phyloP scores from a whole-genome alignment of 352 stramenopile species.

The Phytophthora agathidicida region DNA sequence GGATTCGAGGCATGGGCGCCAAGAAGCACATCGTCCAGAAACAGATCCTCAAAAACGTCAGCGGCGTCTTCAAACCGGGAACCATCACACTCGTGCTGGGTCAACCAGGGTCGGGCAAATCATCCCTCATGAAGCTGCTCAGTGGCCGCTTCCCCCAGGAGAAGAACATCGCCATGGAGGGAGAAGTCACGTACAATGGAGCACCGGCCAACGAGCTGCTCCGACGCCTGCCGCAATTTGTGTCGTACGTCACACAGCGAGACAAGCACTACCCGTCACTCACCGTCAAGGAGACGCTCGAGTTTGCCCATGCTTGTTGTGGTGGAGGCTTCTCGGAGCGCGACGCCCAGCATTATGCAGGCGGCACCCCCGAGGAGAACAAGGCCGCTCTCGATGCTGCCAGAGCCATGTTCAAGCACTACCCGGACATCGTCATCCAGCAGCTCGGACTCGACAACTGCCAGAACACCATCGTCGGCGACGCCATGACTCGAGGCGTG shows the following conservation, averaged over 20 bases:
- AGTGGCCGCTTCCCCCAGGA: slow-evolving; percentile 39
- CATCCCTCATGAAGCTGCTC: slow-evolving; percentile 58
- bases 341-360: slow-evolving; percentile 16
- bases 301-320: slow-evolving; percentile 47
- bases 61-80: slow-evolving; percentile 44
- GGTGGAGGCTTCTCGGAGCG: slow-evolving; percentile 18
- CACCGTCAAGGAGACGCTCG: slow-evolving; percentile 62
- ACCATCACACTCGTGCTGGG: slow-evolving; percentile 58
- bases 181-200: slow-evolving; percentile 55
- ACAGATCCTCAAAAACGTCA: slow-evolving; percentile 45
- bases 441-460: slow-evolving; percentile 58
- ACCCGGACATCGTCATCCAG: slow-evolving; percentile 50
- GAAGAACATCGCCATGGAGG: slow-evolving; percentile 41
- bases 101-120: slow-evolving; percentile 54
- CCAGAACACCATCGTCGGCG: slow-evolving; percentile 67
- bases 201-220: slow-evolving; percentile 4
- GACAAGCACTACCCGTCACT: slow-evolving; percentile 50
- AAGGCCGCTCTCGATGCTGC: slow-evolving; percentile 28
- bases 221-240: slow-evolving; percentile 36
- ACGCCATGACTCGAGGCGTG: slow-evolving; percentile 68
- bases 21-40: slow-evolving; percentile 44
- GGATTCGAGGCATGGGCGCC: slow-evolving; percentile 14
- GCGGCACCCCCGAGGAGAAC: slow-evolving; percentile 40
- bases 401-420: slow-evolving; percentile 36
- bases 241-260: slow-evolving; percentile 43